A percentile compares a stretch with the other conserved stretches of the same genome.
Conservation (phyloP, 192 early-diverging fungal genomes). For the Phlyctochytrium planicorne region DNA sequence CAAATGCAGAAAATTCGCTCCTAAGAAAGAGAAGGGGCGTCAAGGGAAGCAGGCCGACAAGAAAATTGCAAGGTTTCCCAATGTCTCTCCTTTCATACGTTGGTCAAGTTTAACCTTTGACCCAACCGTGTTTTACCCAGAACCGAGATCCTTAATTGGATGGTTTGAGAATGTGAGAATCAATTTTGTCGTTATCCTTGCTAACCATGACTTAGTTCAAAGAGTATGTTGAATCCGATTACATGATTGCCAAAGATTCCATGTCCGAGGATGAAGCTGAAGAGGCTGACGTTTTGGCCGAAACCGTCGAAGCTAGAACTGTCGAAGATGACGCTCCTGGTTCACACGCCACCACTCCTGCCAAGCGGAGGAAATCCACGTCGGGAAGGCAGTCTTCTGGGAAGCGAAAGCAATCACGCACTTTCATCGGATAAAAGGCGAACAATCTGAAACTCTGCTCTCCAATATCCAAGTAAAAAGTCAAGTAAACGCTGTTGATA, state of each 20-base stretch:
- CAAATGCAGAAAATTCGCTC: constrained; percentile 27
- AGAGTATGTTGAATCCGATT: background rate
- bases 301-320: too few relatives aligned
- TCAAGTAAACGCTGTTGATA: too few relatives aligned
- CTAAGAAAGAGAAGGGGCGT: constrained; percentile 14
- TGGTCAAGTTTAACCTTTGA: background rate
- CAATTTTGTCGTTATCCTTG: background rate
- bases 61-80: background rate
- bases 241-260: background rate
- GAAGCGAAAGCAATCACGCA: too few relatives aligned
- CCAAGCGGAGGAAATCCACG: too few relatives aligned
- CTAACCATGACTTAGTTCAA: background rate
- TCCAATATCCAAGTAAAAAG: too few relatives aligned
- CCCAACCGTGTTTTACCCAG: background rate
- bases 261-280: background rate
- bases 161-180: background rate
- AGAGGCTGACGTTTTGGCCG: too few relatives aligned
- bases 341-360: too few relatives aligned
- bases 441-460: too few relatives aligned
- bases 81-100: background rate
- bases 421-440: too few relatives aligned
- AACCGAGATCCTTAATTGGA: background rate
- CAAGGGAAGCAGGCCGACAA: constrained; percentile 1
- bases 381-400: too few relatives aligned
- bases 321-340: too few relatives aligned